Percentiles rank a stretch among this genome's conserved stretches.
phyloP scores from a whole-genome alignment of 257 asterid genomes.

The Verbascum thapsus region DNA sequence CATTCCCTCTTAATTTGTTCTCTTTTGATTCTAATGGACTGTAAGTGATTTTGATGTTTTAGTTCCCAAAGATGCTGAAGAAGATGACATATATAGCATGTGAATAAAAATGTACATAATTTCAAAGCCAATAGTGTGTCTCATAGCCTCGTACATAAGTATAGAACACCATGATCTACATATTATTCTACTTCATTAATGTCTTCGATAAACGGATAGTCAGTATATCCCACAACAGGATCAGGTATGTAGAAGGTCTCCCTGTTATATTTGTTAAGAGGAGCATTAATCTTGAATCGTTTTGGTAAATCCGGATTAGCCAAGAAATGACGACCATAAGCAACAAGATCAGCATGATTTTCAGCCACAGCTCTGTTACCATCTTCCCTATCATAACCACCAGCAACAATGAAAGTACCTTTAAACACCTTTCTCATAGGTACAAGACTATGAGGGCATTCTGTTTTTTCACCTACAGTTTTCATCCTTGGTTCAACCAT shows the following conservation, averaged over 20 bases:
- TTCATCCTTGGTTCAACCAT: constrained; percentile 70
- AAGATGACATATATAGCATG: no score
- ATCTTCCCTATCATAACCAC: constrained; percentile 62
- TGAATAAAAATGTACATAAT: no score
- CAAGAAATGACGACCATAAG: constrained; percentile 60
- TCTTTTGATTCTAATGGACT: no score
- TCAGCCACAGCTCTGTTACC: constrained; percentile 63
- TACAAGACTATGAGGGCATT: constrained; percentile 41
- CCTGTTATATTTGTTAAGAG: constrained; percentile 60
- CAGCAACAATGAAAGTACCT: constrained; percentile 69
- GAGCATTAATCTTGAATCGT: constrained; percentile 56
- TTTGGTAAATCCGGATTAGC: constrained; percentile 72
- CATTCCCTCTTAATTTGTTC: no score
- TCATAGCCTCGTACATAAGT: no score
- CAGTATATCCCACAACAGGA: constrained; percentile 74
- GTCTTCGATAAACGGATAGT: constrained; percentile 69
- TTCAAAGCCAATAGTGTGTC: no score
- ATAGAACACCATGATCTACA: no score
- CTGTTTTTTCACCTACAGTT: constrained; percentile 27
- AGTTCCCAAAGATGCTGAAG: no score
- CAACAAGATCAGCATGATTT: constrained; percentile 58
- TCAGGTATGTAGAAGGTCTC: constrained; percentile 53
- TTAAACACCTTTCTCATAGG: constrained; percentile 63
- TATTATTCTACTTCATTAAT: constrained; percentile 9
- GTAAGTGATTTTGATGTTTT: no score